These are phyloP conservation scores for Aegle marmelos DNA, from an alignment of 345 rosid genomes.

Conservation along the genomic window DNA sequence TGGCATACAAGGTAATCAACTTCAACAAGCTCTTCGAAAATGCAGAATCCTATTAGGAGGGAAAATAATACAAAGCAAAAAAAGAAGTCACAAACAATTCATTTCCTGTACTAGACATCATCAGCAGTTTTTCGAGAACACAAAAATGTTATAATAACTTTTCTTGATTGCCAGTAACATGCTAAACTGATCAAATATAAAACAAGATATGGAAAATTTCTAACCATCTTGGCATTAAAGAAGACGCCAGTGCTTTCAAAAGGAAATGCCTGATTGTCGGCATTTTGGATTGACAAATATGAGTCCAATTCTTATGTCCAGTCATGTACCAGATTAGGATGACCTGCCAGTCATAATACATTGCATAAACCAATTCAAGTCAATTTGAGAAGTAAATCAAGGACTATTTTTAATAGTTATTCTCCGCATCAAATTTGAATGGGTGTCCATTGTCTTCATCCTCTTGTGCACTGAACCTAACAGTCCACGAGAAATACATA, in stretches of 20 bases:
- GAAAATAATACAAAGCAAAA: slow-evolving; percentile 6
- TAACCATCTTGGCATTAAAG: slow-evolving; percentile 98
- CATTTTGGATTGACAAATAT: slow-evolving; percentile 67
- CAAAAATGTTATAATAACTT: not conserved
- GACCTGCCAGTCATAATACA: slow-evolving; percentile 50
- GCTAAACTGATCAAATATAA: slow-evolving; percentile 14
- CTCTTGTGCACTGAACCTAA: slow-evolving; percentile 84
- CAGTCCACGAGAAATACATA: not conserved
- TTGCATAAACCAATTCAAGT: slow-evolving; percentile 21
- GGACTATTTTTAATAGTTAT: slow-evolving; percentile 96
- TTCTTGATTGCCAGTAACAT: slow-evolving; percentile 2
- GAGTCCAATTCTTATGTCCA: slow-evolving; percentile 86
- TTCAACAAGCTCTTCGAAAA: slow-evolving; percentile 98
- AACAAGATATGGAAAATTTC: slow-evolving; percentile 9
- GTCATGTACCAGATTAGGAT: slow-evolving; percentile 73
- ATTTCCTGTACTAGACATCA: slow-evolving; percentile 1
- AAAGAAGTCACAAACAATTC: slow-evolving; percentile 9
- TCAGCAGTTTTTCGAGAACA: not conserved
- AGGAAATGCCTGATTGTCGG: slow-evolving; percentile 85
- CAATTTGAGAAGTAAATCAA: slow-evolving; percentile 12
- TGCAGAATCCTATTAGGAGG: slow-evolving; percentile 74
- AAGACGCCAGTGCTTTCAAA: slow-evolving; percentile 97
- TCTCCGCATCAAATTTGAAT: slow-evolving; percentile 64
- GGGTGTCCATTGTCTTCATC: slow-evolving; percentile 71
- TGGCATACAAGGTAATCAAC: slow-evolving; percentile 93